phyloP scores from a whole-genome alignment of 768 basidiomycete species.

The Trametes elegans region DNA sequence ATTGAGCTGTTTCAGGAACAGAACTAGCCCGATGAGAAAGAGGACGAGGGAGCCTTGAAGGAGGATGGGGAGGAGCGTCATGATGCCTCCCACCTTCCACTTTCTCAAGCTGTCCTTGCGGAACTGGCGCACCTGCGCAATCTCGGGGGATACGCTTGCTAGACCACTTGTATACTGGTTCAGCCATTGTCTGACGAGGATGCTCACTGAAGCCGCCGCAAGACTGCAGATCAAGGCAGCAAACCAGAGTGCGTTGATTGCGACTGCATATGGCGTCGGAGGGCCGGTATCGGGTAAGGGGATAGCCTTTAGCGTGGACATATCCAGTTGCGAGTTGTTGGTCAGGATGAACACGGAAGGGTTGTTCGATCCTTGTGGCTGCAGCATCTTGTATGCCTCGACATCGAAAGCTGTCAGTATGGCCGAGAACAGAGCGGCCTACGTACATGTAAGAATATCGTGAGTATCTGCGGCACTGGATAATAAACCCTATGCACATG shows the following conservation, averaged over 20 bases:
- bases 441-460: too few species aligned
- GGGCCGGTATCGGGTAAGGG: background rate
- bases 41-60: constrained; percentile 20
- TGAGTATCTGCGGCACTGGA: too few species aligned
- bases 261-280: background rate
- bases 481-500: background rate
- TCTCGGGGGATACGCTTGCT: constrained; percentile 10
- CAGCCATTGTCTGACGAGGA: constrained; percentile 19
- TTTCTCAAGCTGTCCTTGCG: constrained; percentile 10
- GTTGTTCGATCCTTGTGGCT: background rate
- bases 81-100: constrained; percentile 26
- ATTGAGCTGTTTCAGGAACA: constrained; percentile 21
- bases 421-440: constrained; percentile 19
- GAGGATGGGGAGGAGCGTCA: constrained; percentile 24
- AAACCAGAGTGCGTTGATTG: constrained; percentile 20
- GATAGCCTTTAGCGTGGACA: background rate
- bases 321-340: background rate
- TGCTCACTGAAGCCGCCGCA: constrained; percentile 13
- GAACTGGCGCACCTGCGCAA: constrained; percentile 12
- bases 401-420: constrained; percentile 17
- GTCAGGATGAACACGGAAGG: background rate
- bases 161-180: constrained; percentile 13
- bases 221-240: constrained; percentile 15
- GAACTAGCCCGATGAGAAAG: constrained; percentile 24
- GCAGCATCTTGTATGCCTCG: constrained; percentile 6